These are phyloP conservation scores for Rhipidocladum racemiflorum DNA, from an alignment of 176 grass and related monocot species.

Conservation along the genomic window DNA sequence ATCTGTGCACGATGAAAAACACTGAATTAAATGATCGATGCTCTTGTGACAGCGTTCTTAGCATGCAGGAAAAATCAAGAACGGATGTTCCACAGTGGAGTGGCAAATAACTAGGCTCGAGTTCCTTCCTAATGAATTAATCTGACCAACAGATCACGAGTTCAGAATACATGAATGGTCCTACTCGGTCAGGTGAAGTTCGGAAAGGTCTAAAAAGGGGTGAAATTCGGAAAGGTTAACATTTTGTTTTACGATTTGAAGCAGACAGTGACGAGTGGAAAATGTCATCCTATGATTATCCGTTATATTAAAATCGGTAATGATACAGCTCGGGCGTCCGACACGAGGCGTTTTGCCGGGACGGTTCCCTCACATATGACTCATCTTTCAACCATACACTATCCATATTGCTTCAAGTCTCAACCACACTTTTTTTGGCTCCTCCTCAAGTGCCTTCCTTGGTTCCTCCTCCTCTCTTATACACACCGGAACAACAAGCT, in stretches of 20 bases:
- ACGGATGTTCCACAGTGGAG: no score
- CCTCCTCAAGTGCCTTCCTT: no score
- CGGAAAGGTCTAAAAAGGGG: neutral
- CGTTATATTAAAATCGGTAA: neutral
- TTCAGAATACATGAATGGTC: neutral
- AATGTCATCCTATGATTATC: neutral
- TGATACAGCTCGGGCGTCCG: accelerated
- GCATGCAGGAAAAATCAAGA: neutral
- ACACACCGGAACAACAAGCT: no score
- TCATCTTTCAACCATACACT: no score
- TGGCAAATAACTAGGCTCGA: neutral
- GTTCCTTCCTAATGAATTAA: neutral
- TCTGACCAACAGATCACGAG: neutral
- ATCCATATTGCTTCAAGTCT: no score
- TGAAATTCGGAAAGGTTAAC: neutral
- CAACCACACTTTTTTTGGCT: no score
- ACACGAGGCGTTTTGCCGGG: accelerated
- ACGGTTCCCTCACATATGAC: no score
- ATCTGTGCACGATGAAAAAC: slow-evolving; percentile 26
- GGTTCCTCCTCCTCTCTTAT: no score
- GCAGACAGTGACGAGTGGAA: neutral
- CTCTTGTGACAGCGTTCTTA: neutral
- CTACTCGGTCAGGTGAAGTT: neutral
- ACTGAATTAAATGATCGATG: neutral
- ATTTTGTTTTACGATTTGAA: neutral